A percentile compares a stretch with the other conserved stretches of the same genome.
These are phyloP conservation scores for Fomitopsis serialis DNA, from an alignment of 768 basidiomycete species.

Conservation along the genomic window DNA sequence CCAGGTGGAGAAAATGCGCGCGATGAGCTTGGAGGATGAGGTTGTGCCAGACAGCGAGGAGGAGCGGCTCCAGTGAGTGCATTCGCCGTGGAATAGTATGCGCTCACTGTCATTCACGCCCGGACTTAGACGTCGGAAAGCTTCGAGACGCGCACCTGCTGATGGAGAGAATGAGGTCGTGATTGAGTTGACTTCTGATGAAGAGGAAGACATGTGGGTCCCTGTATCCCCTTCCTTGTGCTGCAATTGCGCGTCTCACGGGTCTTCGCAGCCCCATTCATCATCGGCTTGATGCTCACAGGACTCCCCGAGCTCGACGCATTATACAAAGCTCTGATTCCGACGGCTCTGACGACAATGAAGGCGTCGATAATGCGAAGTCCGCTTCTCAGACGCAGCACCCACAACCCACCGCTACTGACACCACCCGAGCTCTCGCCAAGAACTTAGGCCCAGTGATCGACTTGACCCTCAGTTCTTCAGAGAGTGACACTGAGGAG, in stretches of 20 bases:
- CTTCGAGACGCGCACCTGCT: neutral
- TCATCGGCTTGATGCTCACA: too few relatives aligned
- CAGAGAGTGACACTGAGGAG: constrained; percentile 9
- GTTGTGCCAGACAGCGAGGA: constrained; percentile 48
- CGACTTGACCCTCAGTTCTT: constrained; percentile 11
- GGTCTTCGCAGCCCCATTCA: too few relatives aligned
- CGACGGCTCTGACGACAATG: constrained; percentile 32
- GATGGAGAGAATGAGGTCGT: constrained; percentile 25
- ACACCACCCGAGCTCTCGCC: neutral
- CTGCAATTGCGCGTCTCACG: neutral
- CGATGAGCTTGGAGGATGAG: constrained; percentile 15
- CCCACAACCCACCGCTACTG: neutral
- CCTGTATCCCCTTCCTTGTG: neutral
- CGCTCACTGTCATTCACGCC: neutral
- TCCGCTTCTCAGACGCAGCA: neutral
- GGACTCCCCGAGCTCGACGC: constrained; percentile 4
- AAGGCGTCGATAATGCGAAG: constrained; percentile 5
- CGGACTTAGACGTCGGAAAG: neutral
- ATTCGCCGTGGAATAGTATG: neutral
- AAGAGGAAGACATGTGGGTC: constrained; percentile 11
- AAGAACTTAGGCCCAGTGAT: neutral
- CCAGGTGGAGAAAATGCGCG: neutral
- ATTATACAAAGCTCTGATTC: constrained; percentile 7
- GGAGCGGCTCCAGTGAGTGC: constrained; percentile 31
- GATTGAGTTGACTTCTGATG: constrained; percentile 37